Base-by-base conservation (phyloP, 2,329 filamentous ascomycete species). In the Orbilia javanica region DNA sequence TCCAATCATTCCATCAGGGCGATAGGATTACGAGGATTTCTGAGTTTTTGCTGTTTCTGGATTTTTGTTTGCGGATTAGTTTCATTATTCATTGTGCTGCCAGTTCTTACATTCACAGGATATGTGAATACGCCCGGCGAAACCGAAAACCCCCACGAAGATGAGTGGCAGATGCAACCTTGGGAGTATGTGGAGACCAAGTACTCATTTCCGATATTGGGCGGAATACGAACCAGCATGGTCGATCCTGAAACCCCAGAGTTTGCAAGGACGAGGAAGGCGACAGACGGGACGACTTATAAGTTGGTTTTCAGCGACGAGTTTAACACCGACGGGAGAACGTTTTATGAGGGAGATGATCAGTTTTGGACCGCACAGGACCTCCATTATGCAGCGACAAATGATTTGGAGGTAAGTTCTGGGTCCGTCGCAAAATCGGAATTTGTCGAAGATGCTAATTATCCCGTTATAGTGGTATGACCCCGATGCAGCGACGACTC, bases 401-500 rank as follows among this genome's bases (percentile, higher is more conserved):
- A 84, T 66, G 86, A 88, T 81, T 77, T 87, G 64, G 86, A 87
- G 75, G 75, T 79, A 69, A 68, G 46, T 46, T 29, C 15, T 11
- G n/a, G 22, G 15, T 57, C 48, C 6, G 20, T 34, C 22, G 13
- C 10, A 36, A 34, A 8, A 11, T 31, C 34, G 31, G 2, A 22
- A 4, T 22, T 6, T 20, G 10, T 57, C 10, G 27, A 20, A 22
- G 39, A 34, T 60, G 25, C 48, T 60, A 42, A 50, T 77, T 34
- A 66, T 48, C n/a, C 48, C 20, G 36, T 74, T 83, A 44, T 80
- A 90, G 87, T 92, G 90, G 90, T 92, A 92, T 81, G 90, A 92
- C 81, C 90, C 90, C 4, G 90, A 92, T 83, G 90, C 90, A 13
- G 86, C 89, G 1, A 88, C 87, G 1, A 92, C 90, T 3, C 86